Percentiles rank a stretch among this genome's conserved stretches.
Evolutionary conservation across 1,284 basidiomycete genomes (phyloP).

Genomic region (Cutaneotrichosporon cavernicola): DNA sequence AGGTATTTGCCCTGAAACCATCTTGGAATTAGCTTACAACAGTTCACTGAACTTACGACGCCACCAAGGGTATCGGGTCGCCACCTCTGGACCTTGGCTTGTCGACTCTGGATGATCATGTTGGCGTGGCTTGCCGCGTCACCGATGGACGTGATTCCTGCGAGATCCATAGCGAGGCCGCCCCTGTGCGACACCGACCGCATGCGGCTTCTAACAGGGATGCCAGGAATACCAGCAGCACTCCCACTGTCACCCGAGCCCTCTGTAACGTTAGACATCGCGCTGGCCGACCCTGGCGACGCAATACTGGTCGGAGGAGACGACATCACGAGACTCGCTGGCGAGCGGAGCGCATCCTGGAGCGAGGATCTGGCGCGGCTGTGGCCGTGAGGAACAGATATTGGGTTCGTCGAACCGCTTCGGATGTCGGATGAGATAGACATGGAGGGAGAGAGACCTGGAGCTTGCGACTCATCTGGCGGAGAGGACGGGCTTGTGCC

Average conservation of each 20-base stretch:
- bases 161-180: constrained; percentile 41
- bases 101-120: constrained; percentile 59
- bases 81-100: constrained; percentile 60
- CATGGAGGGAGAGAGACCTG: background rate
- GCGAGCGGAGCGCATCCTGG: background rate
- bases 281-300: constrained; percentile 12
- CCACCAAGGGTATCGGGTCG: constrained; percentile 31
- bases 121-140: constrained; percentile 58
- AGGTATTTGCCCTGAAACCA: background rate
- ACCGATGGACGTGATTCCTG: constrained; percentile 42
- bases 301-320: background rate
- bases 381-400: constrained; percentile 9
- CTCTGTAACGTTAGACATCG: constrained; percentile 5
- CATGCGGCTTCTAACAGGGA: constrained; percentile 8
- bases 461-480: background rate
- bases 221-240: background rate
- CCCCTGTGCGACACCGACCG: constrained; percentile 26
- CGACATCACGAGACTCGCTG: background rate
- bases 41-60: background rate
- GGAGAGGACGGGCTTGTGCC: constrained; percentile 13
- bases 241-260: constrained; percentile 7
- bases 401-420: constrained; percentile 1
- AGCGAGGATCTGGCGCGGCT: constrained; percentile 9
- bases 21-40: background rate
- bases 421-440: constrained; percentile 8